Conservation (phyloP, 495 filamentous ascomycete species). For the Penicillium verhagenii region DNA sequence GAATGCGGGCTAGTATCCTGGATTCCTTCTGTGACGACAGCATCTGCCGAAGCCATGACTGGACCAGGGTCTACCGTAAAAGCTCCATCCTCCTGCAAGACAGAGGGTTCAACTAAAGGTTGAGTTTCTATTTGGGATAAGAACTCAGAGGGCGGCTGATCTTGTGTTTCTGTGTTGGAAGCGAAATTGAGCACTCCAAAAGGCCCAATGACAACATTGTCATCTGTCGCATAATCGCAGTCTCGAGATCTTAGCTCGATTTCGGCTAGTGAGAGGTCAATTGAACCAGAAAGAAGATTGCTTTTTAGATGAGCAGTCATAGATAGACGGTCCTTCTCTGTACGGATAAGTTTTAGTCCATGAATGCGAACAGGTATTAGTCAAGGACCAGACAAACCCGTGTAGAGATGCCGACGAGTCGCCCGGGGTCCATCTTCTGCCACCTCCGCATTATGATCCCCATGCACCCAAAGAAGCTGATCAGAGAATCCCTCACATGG, state of each 20-base stretch:
- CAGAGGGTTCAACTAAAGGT: not conserved
- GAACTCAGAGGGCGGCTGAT: not conserved
- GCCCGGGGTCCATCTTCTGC: constrained; percentile 18
- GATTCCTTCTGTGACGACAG: constrained; percentile 7
- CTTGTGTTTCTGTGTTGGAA: not conserved
- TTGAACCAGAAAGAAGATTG: constrained; percentile 28
- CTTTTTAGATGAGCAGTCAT: constrained; percentile 30
- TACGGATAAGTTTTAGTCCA: constrained; percentile 1
- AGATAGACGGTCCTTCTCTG: constrained; percentile 30
- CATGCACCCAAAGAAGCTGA: constrained; percentile 32
- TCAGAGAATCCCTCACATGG: constrained; percentile 34
- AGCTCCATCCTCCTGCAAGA: not conserved
- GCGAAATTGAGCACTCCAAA: constrained; percentile 32
- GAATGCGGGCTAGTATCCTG: constrained; percentile 14
- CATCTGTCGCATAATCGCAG: constrained; percentile 13
- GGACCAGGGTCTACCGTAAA: not conserved
- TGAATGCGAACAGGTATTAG: not conserved
- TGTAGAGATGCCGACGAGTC: constrained; percentile 33
- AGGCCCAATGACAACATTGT: constrained; percentile 34
- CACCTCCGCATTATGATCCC: constrained; percentile 4
- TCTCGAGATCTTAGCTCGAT: constrained; percentile 29
- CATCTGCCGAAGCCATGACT: not conserved
- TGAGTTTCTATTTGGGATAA: too few species aligned
- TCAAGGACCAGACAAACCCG: constrained; percentile 16
- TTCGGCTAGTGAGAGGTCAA: constrained; percentile 34